Evolutionary conservation across 805 yeast genomes (phyloP).

Genomic region (Metschnikowia similis): DNA sequence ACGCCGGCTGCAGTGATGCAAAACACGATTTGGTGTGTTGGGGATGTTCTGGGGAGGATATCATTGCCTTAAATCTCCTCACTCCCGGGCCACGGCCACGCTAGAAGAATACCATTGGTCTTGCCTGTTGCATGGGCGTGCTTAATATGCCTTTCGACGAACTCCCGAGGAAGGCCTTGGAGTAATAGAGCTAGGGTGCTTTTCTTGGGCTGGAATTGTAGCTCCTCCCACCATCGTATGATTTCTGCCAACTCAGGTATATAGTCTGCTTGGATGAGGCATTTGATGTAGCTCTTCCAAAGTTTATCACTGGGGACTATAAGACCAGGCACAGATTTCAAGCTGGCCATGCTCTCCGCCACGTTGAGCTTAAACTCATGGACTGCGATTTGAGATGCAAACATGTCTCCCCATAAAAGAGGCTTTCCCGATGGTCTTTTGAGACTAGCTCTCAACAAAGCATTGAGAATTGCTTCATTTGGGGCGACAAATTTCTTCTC

Average conservation of each 20-base stretch:
- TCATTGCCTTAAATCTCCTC: slow-evolving; percentile 7
- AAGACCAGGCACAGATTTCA: background rate
- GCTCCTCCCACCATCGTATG: slow-evolving; percentile 51
- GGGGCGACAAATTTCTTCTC: slow-evolving; percentile 24
- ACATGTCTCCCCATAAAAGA: slow-evolving; percentile 46
- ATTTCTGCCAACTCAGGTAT: slow-evolving; percentile 46
- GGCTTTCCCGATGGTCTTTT: slow-evolving; percentile 15
- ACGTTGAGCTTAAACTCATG: slow-evolving; percentile 50
- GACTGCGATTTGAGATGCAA: slow-evolving; percentile 58
- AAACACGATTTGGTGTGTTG: no score
- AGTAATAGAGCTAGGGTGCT: slow-evolving; percentile 39
- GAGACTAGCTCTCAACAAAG: slow-evolving; percentile 49
- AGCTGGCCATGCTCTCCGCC: background rate
- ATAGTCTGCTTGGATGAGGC: slow-evolving; percentile 46
- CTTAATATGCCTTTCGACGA: slow-evolving; percentile 33
- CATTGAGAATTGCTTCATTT: slow-evolving; percentile 30
- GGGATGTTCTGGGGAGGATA: background rate
- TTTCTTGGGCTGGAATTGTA: slow-evolving; percentile 40
- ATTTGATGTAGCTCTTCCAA: slow-evolving; percentile 50
- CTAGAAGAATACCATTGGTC: background rate
- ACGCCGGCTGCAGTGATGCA: background rate
- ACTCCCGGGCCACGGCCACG: slow-evolving; percentile 19
- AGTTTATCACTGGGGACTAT: slow-evolving; percentile 31
- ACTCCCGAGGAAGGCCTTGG: slow-evolving; percentile 31
- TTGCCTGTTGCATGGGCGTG: slow-evolving; percentile 23